These are phyloP conservation scores for Chlamydomonas reinhardtii DNA, from an alignment of 163 green algal genomes.

Conservation along the genomic window DNA sequence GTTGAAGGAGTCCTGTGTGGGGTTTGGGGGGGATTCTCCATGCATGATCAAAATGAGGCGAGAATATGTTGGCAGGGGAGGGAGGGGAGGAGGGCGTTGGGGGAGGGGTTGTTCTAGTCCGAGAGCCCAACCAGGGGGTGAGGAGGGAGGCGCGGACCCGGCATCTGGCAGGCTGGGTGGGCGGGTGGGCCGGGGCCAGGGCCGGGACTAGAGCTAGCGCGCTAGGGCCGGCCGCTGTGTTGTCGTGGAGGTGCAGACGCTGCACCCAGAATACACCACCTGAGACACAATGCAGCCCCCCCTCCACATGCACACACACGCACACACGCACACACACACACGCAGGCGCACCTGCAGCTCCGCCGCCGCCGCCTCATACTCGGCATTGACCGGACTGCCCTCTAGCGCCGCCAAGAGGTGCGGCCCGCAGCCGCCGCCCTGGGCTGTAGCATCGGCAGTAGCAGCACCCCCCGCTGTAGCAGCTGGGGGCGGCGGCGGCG, in stretches of 20 bases:
- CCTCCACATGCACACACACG: neutral
- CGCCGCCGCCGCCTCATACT: neutral
- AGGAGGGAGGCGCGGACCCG: too few species aligned
- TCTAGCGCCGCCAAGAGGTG: neutral
- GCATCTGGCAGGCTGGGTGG: too few species aligned
- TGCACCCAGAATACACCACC: too few species aligned
- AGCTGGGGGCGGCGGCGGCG: neutral
- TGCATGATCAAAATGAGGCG: too few species aligned
- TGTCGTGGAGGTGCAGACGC: too few species aligned
- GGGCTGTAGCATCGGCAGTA: neutral
- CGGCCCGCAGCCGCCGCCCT: neutral
- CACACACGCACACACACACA: neutral
- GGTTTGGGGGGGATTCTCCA: too few species aligned
- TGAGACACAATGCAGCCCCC: neutral
- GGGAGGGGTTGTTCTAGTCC: too few species aligned
- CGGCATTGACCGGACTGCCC: neutral
- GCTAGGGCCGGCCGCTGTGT: too few species aligned
- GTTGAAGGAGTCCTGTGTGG: constrained; percentile 32
- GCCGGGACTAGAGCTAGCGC: too few species aligned
- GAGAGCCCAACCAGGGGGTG: too few species aligned
- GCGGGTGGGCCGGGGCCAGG: too few species aligned
- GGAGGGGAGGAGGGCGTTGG: neutral
- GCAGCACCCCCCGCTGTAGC: neutral
- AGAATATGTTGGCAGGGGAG: too few species aligned
- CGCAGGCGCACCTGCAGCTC: constrained; percentile 18